Base-by-base conservation (phyloP, 2,329 filamentous ascomycete species). In the Stachybotrys echinatus region DNA sequence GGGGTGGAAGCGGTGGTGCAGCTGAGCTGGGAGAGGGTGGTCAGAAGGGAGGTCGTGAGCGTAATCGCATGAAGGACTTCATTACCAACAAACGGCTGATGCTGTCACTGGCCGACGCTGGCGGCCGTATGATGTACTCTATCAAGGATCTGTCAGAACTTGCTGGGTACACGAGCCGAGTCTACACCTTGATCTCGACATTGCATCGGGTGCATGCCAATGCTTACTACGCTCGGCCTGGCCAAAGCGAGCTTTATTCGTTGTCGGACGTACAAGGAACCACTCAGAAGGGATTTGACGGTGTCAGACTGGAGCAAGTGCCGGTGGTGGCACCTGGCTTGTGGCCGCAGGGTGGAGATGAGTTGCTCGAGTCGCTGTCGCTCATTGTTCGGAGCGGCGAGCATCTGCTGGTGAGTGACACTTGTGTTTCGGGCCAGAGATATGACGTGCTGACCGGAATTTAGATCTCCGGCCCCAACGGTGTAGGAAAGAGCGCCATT, bases 31-130 rank as follows among this genome's bases (percentile, higher is more conserved):
- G 38, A 7, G 77, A 77, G 22, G 63, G 62, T 40, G 65, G 66
- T 21, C 72, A 72, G 18, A 79, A 73, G 54, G 75, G 76, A 23
- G 79, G 81, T 23, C 81, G 87, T 23, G 89, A 95, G 67, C 83
- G 88, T 44, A 84, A 86, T 50, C 89, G 95, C 39, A 99, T 97
- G 89, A 94, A 95, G 72, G 90, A 95, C 31, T 99, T 99, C 70
- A 96, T 99, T 70, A 99, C 94, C 12, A 99, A 99, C 73, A 97
- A 99, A 70, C 85, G 94, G 5, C 84, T 99, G 38, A 97, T 99
- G 94, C 80, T 99, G 27, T 97, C 92, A 17, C 80, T 99, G 37
- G 94, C 94, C 10, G 94, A 99, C 69, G 94, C 94, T 2, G 94
- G 94, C 52, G 92, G 92, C 22, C 83, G 94, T 44, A 96, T 99